Percentiles rank a stretch among this genome's conserved stretches.
These are phyloP conservation scores for Aspergillus avenaceus DNA, from an alignment of 495 filamentous ascomycete genomes.

Conservation along the genomic window DNA sequence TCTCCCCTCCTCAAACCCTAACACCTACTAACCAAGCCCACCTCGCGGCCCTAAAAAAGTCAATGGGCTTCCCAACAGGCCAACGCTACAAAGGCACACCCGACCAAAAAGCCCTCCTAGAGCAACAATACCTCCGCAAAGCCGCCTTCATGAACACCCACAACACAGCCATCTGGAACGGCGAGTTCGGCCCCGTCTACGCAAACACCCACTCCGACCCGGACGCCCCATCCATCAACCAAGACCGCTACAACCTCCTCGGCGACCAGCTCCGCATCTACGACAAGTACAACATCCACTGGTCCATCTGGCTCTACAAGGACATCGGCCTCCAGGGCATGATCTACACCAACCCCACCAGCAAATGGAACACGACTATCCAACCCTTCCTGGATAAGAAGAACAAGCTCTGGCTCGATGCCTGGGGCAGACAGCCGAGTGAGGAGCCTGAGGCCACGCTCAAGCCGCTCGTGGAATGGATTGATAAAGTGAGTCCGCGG, in stretches of 20 bases:
- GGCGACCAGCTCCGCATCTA: constrained; percentile 56
- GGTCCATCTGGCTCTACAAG: constrained; percentile 65
- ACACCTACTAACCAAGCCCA: too few relatives aligned
- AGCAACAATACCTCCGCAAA: constrained; percentile 49
- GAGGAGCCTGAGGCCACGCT: constrained; percentile 32
- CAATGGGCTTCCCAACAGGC: constrained; percentile 54
- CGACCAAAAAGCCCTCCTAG: constrained; percentile 47
- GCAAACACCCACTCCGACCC: constrained; percentile 30
- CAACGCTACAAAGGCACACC: constrained; percentile 47
- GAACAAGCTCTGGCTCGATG: constrained; percentile 45
- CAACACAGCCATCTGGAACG: constrained; percentile 58
- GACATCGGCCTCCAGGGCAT: constrained; percentile 64
- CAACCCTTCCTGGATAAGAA: constrained; percentile 54
- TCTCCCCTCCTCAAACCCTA: neutral
- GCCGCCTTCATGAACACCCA: constrained; percentile 53
- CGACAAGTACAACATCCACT: constrained; percentile 50
- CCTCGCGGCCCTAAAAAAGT: too few relatives aligned
- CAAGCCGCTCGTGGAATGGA: constrained; percentile 38
- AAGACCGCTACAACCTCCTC: constrained; percentile 49
- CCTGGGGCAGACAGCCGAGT: constrained; percentile 47
- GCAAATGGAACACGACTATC: constrained; percentile 47
- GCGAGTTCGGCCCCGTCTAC: constrained; percentile 64
- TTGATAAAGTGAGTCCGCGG: constrained; percentile 34
- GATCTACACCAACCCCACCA: constrained; percentile 46
- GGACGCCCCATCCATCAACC: constrained; percentile 44